Conservation (phyloP, 73 alveolate genomes). For the Symbiodinium pilosum region DNA sequence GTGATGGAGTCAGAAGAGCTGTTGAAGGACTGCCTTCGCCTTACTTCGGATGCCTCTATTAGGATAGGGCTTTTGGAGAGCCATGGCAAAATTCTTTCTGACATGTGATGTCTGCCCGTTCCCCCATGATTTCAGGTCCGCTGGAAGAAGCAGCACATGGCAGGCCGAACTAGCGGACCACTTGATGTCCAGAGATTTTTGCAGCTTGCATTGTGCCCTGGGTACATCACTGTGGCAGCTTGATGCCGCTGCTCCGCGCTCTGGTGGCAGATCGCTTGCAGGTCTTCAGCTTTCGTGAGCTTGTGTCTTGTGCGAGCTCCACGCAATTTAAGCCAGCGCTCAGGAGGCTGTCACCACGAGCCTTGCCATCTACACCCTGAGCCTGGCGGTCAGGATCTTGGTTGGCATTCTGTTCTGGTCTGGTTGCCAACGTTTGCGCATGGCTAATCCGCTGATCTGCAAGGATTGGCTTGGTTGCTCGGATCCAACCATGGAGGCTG, state of each 20-base stretch:
- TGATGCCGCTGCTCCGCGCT: slow-evolving; percentile 36
- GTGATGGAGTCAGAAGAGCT: slow-evolving; percentile 2
- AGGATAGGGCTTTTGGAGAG: too few relatives aligned
- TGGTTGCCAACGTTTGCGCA: too few relatives aligned
- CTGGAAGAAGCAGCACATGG: slow-evolving; percentile 37
- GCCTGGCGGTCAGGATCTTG: slow-evolving; percentile 9
- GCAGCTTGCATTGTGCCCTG: too few relatives aligned
- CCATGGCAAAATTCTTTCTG: too few relatives aligned
- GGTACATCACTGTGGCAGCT: neutral
- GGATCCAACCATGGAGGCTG: neutral
- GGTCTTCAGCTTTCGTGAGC: too few relatives aligned
- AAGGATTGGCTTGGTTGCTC: slow-evolving; percentile 39
- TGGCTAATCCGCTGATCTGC: neutral
- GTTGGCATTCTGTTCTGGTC: too few relatives aligned
- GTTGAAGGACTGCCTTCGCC: neutral
- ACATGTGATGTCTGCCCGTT: too few relatives aligned
- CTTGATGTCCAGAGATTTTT: too few relatives aligned
- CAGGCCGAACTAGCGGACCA: slow-evolving; percentile 7
- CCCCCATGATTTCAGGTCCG: slow-evolving; percentile 8
- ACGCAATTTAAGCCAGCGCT: neutral
- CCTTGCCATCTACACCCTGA: neutral
- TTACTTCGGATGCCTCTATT: too few relatives aligned
- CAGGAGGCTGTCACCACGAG: slow-evolving; percentile 20
- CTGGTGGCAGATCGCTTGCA: slow-evolving; percentile 6
- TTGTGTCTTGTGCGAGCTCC: neutral